These are phyloP conservation scores for Talaromyces sp. DNA, from an alignment of 2,329 filamentous ascomycete genomes.

Conservation along the genomic window DNA sequence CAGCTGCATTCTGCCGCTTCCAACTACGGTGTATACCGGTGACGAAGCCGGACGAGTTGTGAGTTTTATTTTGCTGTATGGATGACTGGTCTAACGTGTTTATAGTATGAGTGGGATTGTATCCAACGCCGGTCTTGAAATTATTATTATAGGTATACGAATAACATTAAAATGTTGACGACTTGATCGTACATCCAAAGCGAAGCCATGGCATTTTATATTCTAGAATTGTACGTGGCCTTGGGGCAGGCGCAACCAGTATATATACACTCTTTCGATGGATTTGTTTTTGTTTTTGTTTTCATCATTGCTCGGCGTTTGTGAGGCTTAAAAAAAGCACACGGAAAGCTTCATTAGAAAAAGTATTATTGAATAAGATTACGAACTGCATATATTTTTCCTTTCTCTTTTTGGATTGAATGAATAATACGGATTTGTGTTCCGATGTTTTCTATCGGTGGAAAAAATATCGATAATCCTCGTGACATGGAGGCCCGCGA, in stretches of 20 bases:
- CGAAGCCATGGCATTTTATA: background rate
- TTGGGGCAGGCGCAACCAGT: background rate
- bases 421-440: background rate
- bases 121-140: constrained; percentile 42
- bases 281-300: background rate
- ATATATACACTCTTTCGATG: background rate
- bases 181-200: background rate
- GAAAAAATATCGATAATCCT: background rate
- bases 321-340: background rate
- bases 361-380: background rate
- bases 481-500: background rate
- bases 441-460: background rate
- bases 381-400: background rate
- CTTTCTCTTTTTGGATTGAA: background rate
- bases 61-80: constrained; percentile 35
- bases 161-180: background rate
- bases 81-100: constrained; percentile 16
- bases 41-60: constrained; percentile 92
- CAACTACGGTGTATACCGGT: constrained; percentile 81
- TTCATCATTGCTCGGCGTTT: background rate
- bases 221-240: background rate
- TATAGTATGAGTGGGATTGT: constrained; percentile 56
- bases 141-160: background rate
- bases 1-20: constrained; percentile 79
- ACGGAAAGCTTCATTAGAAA: background rate